Evolutionary conservation across 345 rosid genomes (phyloP).

Genomic region (Moricandia moricandioides): DNA sequence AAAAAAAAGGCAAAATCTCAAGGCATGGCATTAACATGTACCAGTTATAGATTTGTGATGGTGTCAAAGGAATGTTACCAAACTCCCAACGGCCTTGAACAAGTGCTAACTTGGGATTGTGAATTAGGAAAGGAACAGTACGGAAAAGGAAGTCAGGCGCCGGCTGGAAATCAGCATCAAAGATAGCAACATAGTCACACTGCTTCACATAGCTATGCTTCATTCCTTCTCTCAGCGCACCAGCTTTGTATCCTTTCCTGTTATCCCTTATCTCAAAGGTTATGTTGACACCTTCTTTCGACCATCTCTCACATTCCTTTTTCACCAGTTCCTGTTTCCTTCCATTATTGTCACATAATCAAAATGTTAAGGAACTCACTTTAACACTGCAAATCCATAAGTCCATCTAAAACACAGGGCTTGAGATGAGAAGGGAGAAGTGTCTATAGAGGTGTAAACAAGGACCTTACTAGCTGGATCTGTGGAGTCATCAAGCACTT

Average conservation of each 20-base stretch:
- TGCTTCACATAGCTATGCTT: constrained; percentile 39
- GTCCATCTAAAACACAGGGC: not conserved
- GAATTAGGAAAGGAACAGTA: constrained; percentile 37
- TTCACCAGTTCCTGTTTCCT: constrained; percentile 36
- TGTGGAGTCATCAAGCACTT: constrained; percentile 70
- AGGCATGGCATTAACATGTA: not conserved
- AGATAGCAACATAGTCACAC: constrained; percentile 40
- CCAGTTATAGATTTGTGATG: not conserved
- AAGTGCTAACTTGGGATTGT: constrained; percentile 40
- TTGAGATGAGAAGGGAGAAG: constrained; percentile 8
- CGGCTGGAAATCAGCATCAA: constrained; percentile 43
- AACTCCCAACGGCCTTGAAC: constrained; percentile 43
- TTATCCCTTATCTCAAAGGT: constrained; percentile 40
- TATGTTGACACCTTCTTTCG: constrained; percentile 33
- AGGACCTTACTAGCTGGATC: constrained; percentile 60
- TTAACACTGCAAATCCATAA: not conserved
- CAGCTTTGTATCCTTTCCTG: constrained; percentile 41
- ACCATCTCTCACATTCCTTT: constrained; percentile 40
- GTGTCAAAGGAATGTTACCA: constrained; percentile 16
- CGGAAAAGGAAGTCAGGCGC: constrained; percentile 40
- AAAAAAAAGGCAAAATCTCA: constrained; percentile 1
- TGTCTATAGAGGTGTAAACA: constrained; percentile 30
- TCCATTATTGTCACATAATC: constrained; percentile 22
- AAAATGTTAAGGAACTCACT: constrained; percentile 23
- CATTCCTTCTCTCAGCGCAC: constrained; percentile 41